phyloP scores from a whole-genome alignment of 352 stramenopile species.

The Salisapilia sapeloensis region DNA sequence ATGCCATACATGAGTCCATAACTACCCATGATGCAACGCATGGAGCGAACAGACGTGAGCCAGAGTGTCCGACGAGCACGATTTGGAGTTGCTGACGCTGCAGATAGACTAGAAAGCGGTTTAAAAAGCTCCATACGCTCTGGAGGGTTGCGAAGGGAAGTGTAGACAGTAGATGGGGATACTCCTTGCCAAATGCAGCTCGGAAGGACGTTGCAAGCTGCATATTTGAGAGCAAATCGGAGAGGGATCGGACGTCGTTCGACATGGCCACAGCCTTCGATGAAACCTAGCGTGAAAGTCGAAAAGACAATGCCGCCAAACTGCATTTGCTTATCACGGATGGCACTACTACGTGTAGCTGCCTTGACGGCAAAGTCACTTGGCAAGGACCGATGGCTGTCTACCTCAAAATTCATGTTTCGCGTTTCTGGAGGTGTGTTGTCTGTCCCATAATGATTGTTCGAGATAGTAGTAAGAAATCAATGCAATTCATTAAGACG shows the following conservation, averaged over 20 bases:
- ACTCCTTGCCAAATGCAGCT: constrained; percentile 45
- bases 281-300: constrained; percentile 35
- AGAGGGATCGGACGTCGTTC: constrained; percentile 43
- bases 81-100: constrained; percentile 1
- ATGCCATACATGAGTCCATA: constrained; percentile 45
- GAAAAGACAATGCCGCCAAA: constrained; percentile 6
- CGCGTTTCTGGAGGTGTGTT: neutral
- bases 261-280: constrained; percentile 39
- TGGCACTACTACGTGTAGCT: neutral
- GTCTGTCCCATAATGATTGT: neutral
- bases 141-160: neutral
- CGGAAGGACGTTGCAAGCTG: constrained; percentile 32
- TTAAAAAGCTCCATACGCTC: neutral
- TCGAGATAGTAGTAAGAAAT: neutral
- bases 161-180: constrained; percentile 2
- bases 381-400: neutral
- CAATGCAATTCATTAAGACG: too few relatives aligned
- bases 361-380: neutral
- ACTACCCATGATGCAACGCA: constrained; percentile 29
- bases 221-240: constrained; percentile 38
- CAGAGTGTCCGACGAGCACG: constrained; percentile 18
- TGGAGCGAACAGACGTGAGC: constrained; percentile 23
- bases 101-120: constrained; percentile 9
- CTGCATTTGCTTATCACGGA: constrained; percentile 1
- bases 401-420: neutral